Conservation (phyloP, 768 basidiomycete genomes). For the Tubosaeta sp. region DNA sequence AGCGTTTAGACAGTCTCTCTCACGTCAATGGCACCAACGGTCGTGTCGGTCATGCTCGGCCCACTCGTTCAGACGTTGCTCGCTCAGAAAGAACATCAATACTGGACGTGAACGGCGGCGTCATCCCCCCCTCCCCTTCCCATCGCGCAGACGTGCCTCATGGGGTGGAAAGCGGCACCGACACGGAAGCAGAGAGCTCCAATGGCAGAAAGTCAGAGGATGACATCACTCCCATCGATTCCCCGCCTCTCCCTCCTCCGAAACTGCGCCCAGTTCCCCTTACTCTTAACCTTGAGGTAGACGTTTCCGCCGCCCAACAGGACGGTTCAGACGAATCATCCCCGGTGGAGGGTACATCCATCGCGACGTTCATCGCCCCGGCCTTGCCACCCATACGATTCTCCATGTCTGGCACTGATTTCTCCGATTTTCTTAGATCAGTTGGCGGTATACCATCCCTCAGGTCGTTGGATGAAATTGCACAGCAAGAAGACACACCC, state of each 20-base stretch:
- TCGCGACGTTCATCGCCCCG: constrained; percentile 79
- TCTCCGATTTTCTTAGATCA: constrained; percentile 65
- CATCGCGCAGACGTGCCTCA: constrained; percentile 69
- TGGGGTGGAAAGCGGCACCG: constrained; percentile 69
- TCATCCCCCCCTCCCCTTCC: constrained; percentile 51
- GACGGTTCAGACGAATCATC: constrained; percentile 54
- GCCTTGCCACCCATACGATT: constrained; percentile 89
- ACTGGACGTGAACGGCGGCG: constrained; percentile 15
- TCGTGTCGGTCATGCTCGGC: constrained; percentile 3
- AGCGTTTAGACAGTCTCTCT: constrained; percentile 30
- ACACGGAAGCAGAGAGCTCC: constrained; percentile 57
- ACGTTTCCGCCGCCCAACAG: constrained; percentile 21
- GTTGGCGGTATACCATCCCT: constrained; percentile 48
- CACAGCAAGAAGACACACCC: constrained; percentile 37
- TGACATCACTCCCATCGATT: constrained; percentile 16
- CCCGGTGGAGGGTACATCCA: constrained; percentile 61
- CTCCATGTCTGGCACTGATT: constrained; percentile 79
- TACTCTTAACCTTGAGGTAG: constrained; percentile 20
- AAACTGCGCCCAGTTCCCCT: constrained; percentile 36
- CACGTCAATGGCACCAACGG: constrained; percentile 14
- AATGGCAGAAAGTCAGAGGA: constrained; percentile 34
- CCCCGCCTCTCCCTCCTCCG: constrained; percentile 43
- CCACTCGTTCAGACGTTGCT: constrained; percentile 16
- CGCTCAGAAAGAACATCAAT: constrained; percentile 20
- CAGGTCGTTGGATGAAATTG: constrained; percentile 45